Evolutionary conservation across 306 rosid species (phyloP).

Genomic region (Comarum palustre): DNA sequence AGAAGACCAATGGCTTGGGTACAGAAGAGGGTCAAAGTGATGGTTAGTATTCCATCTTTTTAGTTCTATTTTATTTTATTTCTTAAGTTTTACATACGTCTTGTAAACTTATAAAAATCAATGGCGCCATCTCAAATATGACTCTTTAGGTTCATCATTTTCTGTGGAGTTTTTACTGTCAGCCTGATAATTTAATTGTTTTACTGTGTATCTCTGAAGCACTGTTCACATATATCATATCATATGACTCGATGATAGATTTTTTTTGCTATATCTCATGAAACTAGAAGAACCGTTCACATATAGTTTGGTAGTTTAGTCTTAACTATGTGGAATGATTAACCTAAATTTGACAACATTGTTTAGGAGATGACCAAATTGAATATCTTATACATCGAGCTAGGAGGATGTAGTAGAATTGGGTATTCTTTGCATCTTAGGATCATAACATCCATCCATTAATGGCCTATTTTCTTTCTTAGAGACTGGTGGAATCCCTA

Average conservation of each 20-base stretch:
- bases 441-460: neutral
- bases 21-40: slow-evolving; percentile 62
- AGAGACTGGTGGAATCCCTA: neutral
- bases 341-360: neutral
- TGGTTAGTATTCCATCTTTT: slow-evolving; percentile 35
- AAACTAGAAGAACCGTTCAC: neutral
- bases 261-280: neutral
- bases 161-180: neutral
- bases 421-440: neutral
- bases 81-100: neutral
- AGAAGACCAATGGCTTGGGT: slow-evolving; percentile 67
- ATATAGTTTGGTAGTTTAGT: neutral
- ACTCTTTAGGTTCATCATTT: slow-evolving; percentile 8
- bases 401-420: neutral
- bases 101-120: neutral
- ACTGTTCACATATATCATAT: neutral
- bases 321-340: neutral
- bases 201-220: neutral
- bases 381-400: neutral
- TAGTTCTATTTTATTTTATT: neutral
- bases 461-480: neutral
- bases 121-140: slow-evolving; percentile 14
- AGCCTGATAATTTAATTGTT: neutral
- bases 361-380: neutral
- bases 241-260: neutral